Evolutionary conservation across 164 flowering plant genomes (phyloP), one percentile per base, ranked within the genome.

Genomic region (Santalum album): DNA sequence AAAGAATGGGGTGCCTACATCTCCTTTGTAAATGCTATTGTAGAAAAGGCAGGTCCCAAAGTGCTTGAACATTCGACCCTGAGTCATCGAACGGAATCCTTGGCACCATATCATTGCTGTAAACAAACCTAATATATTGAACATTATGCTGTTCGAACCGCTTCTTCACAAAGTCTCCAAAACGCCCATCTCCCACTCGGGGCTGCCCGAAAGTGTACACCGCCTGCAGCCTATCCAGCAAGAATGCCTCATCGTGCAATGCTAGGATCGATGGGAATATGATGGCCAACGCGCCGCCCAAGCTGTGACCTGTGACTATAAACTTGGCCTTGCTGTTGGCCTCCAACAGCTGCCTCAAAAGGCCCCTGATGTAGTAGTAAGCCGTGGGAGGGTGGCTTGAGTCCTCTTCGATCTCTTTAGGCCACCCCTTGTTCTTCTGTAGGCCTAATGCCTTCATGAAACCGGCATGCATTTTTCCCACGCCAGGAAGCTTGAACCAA

Each of bases 171-270:
- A 50, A 50, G 2, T 50, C 19, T 9, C 34, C 36, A 29, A 50
- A 50, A 7, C 9, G 6, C 2, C 5, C 21, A 18, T 50, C 35
- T 4, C 53, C 53, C 0, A 26, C 53, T 26, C 36, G 19, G 0
- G 53, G 53, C 22, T 50, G 53, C 32, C 36, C 53, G 19, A 50
- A 50, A 1, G 53, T 50, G 19, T 50, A 50, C 21, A 50, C 53
- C 19, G 23, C 53, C 32, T 29, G 19, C 10, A 50, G 10, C 53
- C 53, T 25, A n/a, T 50, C 14, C 35, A 50, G 35, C 36, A 50
- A 2, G 3, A 3, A 12, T 1, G 11, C 2, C 36, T 50, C 53
- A 2, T 29, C 7, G 35, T 50, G 53, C 2, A 25, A 1, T 6
- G 35, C 53, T 9, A 50, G 53, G 7, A 50, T 22, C 2, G 53